Evolutionary conservation across 768 basidiomycete genomes (phyloP).

Genomic region (Lactarius evosmus): DNA sequence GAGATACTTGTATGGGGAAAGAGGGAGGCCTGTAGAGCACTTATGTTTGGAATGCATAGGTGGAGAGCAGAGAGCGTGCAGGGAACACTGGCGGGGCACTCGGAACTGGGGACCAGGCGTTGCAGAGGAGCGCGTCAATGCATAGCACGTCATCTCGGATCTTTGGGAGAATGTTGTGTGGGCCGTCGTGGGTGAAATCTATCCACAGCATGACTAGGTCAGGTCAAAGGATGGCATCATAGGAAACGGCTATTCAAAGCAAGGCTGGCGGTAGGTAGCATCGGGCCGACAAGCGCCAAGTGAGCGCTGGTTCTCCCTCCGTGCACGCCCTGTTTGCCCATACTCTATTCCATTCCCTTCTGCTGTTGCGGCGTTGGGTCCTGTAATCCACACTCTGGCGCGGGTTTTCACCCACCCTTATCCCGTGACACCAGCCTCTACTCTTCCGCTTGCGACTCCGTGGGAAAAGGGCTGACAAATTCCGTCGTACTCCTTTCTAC

Average conservation of each 20-base stretch:
- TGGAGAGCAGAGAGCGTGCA: not conserved
- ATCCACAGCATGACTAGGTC: too few species aligned
- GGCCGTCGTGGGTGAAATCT: too few species aligned
- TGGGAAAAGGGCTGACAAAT: not conserved
- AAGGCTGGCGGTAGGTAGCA: too few species aligned
- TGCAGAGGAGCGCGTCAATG: slow-evolving; percentile 6
- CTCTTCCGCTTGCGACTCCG: not conserved
- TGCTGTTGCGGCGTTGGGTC: too few species aligned
- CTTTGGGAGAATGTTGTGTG: not conserved
- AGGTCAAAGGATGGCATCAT: too few species aligned
- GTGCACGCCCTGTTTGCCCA: too few species aligned
- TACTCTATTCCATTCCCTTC: too few species aligned
- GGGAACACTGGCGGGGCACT: slow-evolving; percentile 9
- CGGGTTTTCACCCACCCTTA: not conserved
- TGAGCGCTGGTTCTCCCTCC: too few species aligned
- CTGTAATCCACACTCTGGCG: too few species aligned
- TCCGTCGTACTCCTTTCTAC: slow-evolving; percentile 57
- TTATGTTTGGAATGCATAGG: slow-evolving; percentile 11
- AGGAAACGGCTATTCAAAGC: too few species aligned
- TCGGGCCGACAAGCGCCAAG: too few species aligned
- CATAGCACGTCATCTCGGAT: slow-evolving; percentile 15
- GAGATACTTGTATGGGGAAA: not conserved
- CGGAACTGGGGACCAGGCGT: slow-evolving; percentile 13
- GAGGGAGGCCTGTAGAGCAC: slow-evolving; percentile 2
- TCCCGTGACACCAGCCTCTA: not conserved